Evolutionary conservation across 164 flowering plant species (phyloP), one percentile per base, ranked within the genome.

Genomic region (Pachysandra terminalis): DNA sequence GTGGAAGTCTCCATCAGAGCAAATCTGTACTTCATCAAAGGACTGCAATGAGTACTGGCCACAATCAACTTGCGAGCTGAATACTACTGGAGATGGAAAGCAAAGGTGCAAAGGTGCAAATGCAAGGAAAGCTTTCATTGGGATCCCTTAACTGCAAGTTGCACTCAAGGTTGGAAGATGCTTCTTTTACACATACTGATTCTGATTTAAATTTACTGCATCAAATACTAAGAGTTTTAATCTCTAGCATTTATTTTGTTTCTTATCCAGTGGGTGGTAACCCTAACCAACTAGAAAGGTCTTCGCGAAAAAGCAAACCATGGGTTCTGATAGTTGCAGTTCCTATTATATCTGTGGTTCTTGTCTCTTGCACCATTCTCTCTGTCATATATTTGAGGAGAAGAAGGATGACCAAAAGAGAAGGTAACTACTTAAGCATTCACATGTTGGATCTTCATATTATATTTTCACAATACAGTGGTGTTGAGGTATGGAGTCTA

Each of bases 11-110:
- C 78, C 83, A 5, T 26, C 22, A 9, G 81, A 79, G 65, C 84
- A 82, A 8, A 51, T 66, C 25, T 83, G 82, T 66, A 58, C 27
- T 59, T 71, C 74, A 17, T 27, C 63, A 6, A 19, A 57, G 53
- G 81, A 81, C 70, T 83, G 86, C 71, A 61, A 41, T 56, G 77
- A n/a, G n/a, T n/a, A 70, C 32, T 78, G 81, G 81, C 78, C 78
- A 0, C 56, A 76, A 60, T 73, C 84, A n/a, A 63, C 70, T 32
- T 81, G 84, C n/a, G n/a, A n/a, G n/a, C n/a, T n/a, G n/a, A n/a
- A n/a, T n/a, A n/a, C n/a, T n/a, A n/a, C n/a, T n/a, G 64, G 19
- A 10, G 59, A 9, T 16, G 9, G 71, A 23, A 48, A 23, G 12
- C 19, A 37, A 61, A 21, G 24, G 17, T 15, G 68, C 76, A 52